Conservation (phyloP, 257 asterid species). For the Hygrophila difformis region DNA sequence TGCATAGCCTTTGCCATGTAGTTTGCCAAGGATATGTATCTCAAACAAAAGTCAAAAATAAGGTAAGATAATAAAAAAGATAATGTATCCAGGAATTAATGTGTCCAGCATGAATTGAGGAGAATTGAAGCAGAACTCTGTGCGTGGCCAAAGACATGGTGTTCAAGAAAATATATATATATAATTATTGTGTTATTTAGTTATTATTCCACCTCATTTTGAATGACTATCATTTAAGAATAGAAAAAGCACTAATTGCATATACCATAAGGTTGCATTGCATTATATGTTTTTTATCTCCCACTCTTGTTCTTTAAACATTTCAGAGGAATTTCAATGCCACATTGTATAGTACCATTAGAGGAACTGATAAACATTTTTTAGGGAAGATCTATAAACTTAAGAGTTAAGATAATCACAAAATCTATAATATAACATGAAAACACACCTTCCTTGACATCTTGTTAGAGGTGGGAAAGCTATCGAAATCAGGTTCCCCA, state of each 20-base stretch:
- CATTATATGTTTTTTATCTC: no score
- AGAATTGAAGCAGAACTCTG: no score
- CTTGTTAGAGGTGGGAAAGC: conserved; percentile 31
- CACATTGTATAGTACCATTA: no score
- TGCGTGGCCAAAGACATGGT: no score
- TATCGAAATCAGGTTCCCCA: conserved; percentile 35
- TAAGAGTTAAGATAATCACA: background rate
- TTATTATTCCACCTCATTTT: no score
- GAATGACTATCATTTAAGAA: no score
- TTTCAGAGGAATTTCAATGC: conserved; percentile 1
- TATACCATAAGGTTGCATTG: no score
- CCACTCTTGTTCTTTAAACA: conserved; percentile 2
- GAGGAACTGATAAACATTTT: no score
- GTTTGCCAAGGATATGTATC: background rate
- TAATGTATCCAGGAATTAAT: background rate
- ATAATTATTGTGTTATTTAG: no score
- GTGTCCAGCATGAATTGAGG: background rate
- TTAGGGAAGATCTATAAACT: no score
- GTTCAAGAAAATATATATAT: no score
- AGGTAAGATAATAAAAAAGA: background rate
- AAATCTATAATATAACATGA: conserved; percentile 6
- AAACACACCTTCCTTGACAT: conserved; percentile 56
- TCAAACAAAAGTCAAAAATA: background rate
- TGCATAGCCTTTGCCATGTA: conserved; percentile 1
- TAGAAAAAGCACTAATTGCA: background rate